Base-by-base conservation (phyloP, 2,329 filamentous ascomycete genomes). In the Monilinia fructicola region DNA sequence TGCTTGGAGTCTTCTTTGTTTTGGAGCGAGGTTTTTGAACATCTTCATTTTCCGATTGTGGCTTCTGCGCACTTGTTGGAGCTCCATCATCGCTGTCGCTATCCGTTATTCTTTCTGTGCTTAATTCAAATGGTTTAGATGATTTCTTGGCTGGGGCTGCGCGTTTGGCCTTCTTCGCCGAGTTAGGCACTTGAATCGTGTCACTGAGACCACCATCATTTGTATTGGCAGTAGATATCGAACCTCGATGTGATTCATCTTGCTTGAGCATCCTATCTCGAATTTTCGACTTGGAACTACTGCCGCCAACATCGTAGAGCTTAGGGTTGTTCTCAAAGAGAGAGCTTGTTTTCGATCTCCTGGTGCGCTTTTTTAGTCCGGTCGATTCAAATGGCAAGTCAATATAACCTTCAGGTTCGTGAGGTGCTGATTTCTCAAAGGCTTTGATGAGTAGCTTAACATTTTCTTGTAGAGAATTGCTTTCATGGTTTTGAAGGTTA, bases 381-480 rank as follows among this genome's bases (percentile, higher is more conserved):
- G 46, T 66, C 16, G 65, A 55, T 35, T 66, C 48, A 31, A 66
- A 63, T 18, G 56, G 42, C 11, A 65, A 38, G 12, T 65, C 50
- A 68, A 54, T 60, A 66, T 54, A 65, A 28, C 50, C 54, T 38
- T 67, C 56, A n/a, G 72, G 71, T 53, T 73, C 72, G 46, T 68
- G 44, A 7, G 71, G 73, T 54, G 69, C 65, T 3, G 73, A 67
- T 40, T 54, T 31, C 54, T 75, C 71, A 54, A 72, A 74, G 7
- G 65, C 67, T 62, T 72, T 62, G 23, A 76, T 73, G 16, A 76
- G 68, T 50, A 61, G 40, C 6, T 69, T 55, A 23, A 76, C 60
- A 21, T 72, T 67, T 4, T 77, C 73, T 52, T 71, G 71, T 26
- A 78, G 68, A 11, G 70, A 69, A 71, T 74, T 76, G 21, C 73